Evolutionary conservation across 805 yeast species (phyloP).

Genomic region (Komagataella mondaviorum): DNA sequence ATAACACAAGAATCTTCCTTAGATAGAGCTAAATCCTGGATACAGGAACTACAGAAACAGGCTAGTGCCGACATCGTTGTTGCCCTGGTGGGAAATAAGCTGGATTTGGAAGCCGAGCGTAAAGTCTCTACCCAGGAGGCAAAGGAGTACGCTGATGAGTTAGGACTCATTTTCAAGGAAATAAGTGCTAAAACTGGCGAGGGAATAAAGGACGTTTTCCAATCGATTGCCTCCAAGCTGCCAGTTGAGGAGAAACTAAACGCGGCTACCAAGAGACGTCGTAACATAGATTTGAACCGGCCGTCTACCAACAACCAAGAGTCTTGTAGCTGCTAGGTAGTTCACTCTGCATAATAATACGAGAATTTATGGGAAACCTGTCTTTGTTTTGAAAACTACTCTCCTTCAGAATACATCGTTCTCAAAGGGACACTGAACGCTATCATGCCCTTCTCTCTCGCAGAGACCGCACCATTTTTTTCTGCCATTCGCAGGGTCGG

Average conservation of each 20-base stretch:
- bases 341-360: not conserved
- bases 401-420: slow-evolving; percentile 20
- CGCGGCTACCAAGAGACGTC: slow-evolving; percentile 9
- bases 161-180: slow-evolving; percentile 34
- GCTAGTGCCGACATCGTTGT: slow-evolving; percentile 65
- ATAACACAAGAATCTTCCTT: slow-evolving; percentile 58
- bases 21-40: slow-evolving; percentile 63
- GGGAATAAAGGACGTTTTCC: slow-evolving; percentile 33
- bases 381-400: no score
- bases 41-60: slow-evolving; percentile 69
- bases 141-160: slow-evolving; percentile 38
- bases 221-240: slow-evolving; percentile 33
- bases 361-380: not conserved
- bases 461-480: slow-evolving; percentile 86
- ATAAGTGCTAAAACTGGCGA: slow-evolving; percentile 48
- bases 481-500: slow-evolving; percentile 53
- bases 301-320: slow-evolving; percentile 17
- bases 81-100: slow-evolving; percentile 72
- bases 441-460: slow-evolving; percentile 81
- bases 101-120: slow-evolving; percentile 43
- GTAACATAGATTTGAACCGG: slow-evolving; percentile 15
- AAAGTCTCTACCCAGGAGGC: slow-evolving; percentile 32
- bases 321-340: slow-evolving; percentile 2
- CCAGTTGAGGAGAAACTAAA: slow-evolving; percentile 16
- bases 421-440: slow-evolving; percentile 80